phyloP scores from a whole-genome alignment of 176 grass and related monocot genomes.

The bread wheat (Triticum aestivum) region IWGSC_CS_RefSeq_v2.1 NC_057796.1:80565253-80565752 shows the following conservation, averaged over 20 bases:
- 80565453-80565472: slow-evolving; percentile 58
- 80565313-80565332: slow-evolving; percentile 21
- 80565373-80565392: slow-evolving; percentile 69
- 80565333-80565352: slow-evolving; percentile 49
- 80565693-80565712: slow-evolving; percentile 43
- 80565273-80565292: slow-evolving; percentile 15
- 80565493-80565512: slow-evolving; percentile 41
- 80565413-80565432: slow-evolving; percentile 39
- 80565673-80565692: slow-evolving; percentile 67
- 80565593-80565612: slow-evolving; percentile 68
- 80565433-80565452: slow-evolving; percentile 34
- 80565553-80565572: slow-evolving; percentile 77
- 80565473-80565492: slow-evolving; percentile 45
- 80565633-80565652: slow-evolving; percentile 21
- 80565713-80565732: slow-evolving; percentile 47
- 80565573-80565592: slow-evolving; percentile 78
- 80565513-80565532: slow-evolving; percentile 48
- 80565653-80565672: slow-evolving; percentile 24
- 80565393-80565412: slow-evolving; percentile 65
- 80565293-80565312: slow-evolving; percentile 34
- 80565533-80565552: slow-evolving; percentile 44
- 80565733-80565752: slow-evolving; percentile 51
- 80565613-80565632: slow-evolving; percentile 68
- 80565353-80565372: slow-evolving; percentile 72
- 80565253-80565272: neutral